Percentiles rank a stretch among this genome's conserved stretches.
Conservation (phyloP, 441 rosid species). For the Metrosideros polymorpha region DNA sequence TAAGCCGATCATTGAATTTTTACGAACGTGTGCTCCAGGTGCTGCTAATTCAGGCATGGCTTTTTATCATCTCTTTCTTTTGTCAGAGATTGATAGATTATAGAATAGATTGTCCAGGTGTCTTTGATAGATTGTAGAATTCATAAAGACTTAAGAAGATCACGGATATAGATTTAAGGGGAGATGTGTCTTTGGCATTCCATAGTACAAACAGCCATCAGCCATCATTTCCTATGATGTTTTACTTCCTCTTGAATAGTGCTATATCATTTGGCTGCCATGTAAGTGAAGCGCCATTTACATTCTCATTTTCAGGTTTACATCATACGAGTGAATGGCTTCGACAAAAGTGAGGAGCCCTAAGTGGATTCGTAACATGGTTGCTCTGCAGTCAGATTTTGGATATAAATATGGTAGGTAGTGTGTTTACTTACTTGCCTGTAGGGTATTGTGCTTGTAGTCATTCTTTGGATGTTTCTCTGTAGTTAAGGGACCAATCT, state of each 20-base stretch:
- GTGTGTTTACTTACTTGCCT: not conserved
- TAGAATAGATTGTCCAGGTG: not conserved
- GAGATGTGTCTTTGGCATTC: not conserved
- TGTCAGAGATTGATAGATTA: not conserved
- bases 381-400: not conserved
- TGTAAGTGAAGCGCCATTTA: not conserved
- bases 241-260: not conserved
- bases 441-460: not conserved
- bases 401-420: not conserved
- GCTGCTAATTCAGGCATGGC: not conserved
- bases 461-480: not conserved
- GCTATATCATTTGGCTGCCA: not conserved
- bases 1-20: not conserved
- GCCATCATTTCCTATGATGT: not conserved
- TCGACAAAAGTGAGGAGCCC: conserved; percentile 6
- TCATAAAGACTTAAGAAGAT: not conserved
- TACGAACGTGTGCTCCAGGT: not conserved
- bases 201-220: not conserved
- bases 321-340: conserved; percentile 34
- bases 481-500: not conserved
- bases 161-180: not conserved
- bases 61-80: not conserved
- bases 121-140: not conserved
- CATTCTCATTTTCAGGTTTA: conserved; percentile 28
- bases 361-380: not conserved